Conservation (phyloP, 768 basidiomycete genomes). For the Serendipita sp. region DNA sequence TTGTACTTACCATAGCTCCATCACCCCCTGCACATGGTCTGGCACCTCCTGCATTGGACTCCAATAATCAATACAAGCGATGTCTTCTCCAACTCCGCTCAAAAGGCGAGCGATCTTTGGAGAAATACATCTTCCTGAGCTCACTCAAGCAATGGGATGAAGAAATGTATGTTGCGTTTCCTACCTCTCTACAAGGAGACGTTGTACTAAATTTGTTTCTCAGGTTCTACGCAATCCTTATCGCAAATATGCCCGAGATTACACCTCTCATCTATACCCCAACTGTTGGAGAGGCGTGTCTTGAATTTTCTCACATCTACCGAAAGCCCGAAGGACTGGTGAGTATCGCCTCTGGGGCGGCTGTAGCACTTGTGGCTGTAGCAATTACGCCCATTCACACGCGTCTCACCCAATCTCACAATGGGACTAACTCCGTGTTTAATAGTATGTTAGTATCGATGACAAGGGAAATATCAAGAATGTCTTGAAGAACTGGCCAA, state of each 20-base stretch:
- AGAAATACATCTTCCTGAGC: slow-evolving; percentile 75
- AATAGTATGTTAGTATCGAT: slow-evolving; percentile 59
- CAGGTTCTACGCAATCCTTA: slow-evolving; percentile 4
- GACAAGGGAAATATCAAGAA: slow-evolving; percentile 67
- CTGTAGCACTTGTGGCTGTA: slow-evolving; percentile 4
- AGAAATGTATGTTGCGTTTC: slow-evolving; percentile 26
- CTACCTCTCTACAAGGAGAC: background rate
- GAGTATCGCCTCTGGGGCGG: slow-evolving; percentile 22
- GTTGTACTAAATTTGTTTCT: background rate
- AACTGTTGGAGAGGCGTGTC: slow-evolving; percentile 79
- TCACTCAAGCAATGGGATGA: slow-evolving; percentile 57
- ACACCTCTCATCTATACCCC: slow-evolving; percentile 83
- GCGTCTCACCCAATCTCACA: background rate
- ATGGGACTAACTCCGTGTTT: background rate
- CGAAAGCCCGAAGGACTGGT: slow-evolving; percentile 49
- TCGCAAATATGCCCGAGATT: slow-evolving; percentile 23
- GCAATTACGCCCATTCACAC: background rate
- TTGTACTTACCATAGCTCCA: slow-evolving; percentile 20
- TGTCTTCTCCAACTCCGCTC: slow-evolving; percentile 56
- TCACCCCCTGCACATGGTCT: slow-evolving; percentile 35
- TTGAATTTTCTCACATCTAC: slow-evolving; percentile 68
- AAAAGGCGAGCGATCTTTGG: slow-evolving; percentile 47
- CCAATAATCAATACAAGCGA: slow-evolving; percentile 36
- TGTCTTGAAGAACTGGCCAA: slow-evolving; percentile 58
- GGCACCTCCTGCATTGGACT: slow-evolving; percentile 41